Conservation (phyloP, 139 green algal genomes). For the Yamagishiella unicocca region DNA sequence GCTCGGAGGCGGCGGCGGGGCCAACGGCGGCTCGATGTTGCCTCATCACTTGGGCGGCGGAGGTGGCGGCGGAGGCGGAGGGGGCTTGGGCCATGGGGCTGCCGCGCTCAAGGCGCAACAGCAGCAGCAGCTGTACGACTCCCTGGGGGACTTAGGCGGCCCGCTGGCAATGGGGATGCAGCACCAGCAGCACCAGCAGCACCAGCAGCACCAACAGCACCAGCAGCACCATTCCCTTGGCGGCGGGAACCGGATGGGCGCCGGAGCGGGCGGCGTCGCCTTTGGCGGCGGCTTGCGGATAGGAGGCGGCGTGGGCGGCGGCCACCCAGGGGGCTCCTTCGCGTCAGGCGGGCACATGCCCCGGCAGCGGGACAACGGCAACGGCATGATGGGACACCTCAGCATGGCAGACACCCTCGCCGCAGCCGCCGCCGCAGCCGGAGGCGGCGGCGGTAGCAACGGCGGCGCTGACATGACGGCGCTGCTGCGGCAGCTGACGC, state of each 20-base stretch:
- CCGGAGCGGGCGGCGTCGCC: neutral
- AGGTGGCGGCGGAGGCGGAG: neutral
- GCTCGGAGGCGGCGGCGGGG: neutral
- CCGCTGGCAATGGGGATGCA: neutral
- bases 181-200: neutral
- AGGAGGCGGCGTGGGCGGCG: neutral
- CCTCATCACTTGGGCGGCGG: neutral
- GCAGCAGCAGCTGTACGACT: neutral
- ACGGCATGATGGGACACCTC: too few species aligned
- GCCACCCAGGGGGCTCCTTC: too few species aligned
- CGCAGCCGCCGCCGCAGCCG: too few species aligned
- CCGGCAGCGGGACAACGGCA: too few species aligned
- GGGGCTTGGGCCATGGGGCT: neutral
- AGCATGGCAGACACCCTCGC: too few species aligned
- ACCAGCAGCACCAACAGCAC: neutral
- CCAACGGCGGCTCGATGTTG: neutral
- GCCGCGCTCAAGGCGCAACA: neutral
- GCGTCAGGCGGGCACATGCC: too few species aligned
- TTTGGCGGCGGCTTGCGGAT: neutral
- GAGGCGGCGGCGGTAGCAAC: neutral
- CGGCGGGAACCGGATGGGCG: neutral
- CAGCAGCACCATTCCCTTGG: neutral
- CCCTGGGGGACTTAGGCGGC: neutral
- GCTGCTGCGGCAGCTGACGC: constrained; percentile 14
- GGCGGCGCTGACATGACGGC: neutral